phyloP scores from a whole-genome alignment of 2,329 filamentous ascomycete genomes.

The Aurifilum marmelostoma region DNA sequence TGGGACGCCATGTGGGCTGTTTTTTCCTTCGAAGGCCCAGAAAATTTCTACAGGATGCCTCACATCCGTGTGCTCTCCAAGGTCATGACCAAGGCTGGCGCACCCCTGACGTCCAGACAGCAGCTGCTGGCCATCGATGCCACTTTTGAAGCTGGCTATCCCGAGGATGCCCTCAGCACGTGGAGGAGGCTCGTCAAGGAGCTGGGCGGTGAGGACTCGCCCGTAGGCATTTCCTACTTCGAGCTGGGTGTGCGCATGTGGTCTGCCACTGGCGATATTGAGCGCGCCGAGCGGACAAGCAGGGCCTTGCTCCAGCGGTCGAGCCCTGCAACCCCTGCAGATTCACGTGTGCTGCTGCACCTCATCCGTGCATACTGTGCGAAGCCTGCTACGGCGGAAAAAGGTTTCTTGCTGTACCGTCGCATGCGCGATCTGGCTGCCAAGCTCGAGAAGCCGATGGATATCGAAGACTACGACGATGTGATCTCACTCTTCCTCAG shows the following conservation, averaged over 20 bases:
- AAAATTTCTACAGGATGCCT: conserved; percentile 59
- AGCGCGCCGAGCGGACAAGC: conserved; percentile 60
- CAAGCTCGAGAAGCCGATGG: conserved; percentile 49
- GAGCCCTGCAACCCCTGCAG: conserved; percentile 43
- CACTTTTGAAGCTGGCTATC: conserved; percentile 65
- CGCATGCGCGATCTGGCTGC: conserved; percentile 57
- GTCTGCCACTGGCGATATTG: conserved; percentile 59
- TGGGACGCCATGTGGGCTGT: conserved; percentile 71
- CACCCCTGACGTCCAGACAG: conserved; percentile 58
- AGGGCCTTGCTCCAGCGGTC: conserved; percentile 52
- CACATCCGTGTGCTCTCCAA: conserved; percentile 65
- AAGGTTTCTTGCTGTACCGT: conserved; percentile 71
- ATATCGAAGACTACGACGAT: conserved; percentile 75
- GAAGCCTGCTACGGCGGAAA: conserved; percentile 50
- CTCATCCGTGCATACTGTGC: conserved; percentile 71
- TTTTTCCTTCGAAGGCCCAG: conserved; percentile 55
- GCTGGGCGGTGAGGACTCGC: conserved; percentile 41
- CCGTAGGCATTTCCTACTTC: conserved; percentile 50
- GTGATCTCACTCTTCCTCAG: conserved; percentile 73
- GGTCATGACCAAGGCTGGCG: conserved; percentile 66
- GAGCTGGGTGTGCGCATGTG: conserved; percentile 69
- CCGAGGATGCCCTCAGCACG: conserved; percentile 61
- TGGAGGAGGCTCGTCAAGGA: conserved; percentile 63
- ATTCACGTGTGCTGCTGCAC: conserved; percentile 64
- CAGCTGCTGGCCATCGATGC: conserved; percentile 71